Base-by-base conservation (phyloP, 2,329 filamentous ascomycete species). In the Dactylellina haptotyla region DNA sequence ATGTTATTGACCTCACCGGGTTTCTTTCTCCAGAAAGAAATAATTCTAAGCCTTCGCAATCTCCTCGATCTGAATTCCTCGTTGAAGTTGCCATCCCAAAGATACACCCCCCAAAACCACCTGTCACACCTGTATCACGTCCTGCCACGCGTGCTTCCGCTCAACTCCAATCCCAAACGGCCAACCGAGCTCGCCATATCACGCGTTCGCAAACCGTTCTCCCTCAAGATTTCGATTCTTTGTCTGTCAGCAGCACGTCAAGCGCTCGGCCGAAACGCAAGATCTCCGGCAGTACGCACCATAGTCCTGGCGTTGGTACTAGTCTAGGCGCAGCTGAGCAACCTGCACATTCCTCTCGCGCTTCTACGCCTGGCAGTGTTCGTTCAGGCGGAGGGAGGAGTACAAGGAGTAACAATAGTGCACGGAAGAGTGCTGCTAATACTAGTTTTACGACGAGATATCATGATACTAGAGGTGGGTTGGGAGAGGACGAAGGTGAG, bases 401-500 rank as follows among this genome's bases (percentile, higher is more conserved):
- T 26, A 23, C 51, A 1, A 51, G 53, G 63, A 59, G 54, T 43
- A 50, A 26, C 23, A n/a, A 8, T 14, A 14, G 10, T 3, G 51
- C 3, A 18, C 43, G 54, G 54, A 41, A 20, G 12, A 59, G 39
- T 23, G n/a, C 23, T 14, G 14, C 43, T 3, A 61, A 59, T 34
- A 37, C 51, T 2, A 64, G 58, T 12, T 72, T 30, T 50, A 72
- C 54, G 18, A 16, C 9, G 5, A 48, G 66, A 9, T 34, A n/a
- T 14, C 53, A 58, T n/a, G 59, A 72, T 45, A 46, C 34, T 30
- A 26, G 66, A 10, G 28, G 8, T 3, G 25, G 28, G 25, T 50
- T 32, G 14, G 50, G 43, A 39, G 57, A 57, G 9, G 58, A 43
- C 8, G 66, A 72, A 32, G 51, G 50, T 2, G 66, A 64, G 12